Conservation (phyloP, 345 rosid genomes). For the Aethionema arabicum region DNA sequence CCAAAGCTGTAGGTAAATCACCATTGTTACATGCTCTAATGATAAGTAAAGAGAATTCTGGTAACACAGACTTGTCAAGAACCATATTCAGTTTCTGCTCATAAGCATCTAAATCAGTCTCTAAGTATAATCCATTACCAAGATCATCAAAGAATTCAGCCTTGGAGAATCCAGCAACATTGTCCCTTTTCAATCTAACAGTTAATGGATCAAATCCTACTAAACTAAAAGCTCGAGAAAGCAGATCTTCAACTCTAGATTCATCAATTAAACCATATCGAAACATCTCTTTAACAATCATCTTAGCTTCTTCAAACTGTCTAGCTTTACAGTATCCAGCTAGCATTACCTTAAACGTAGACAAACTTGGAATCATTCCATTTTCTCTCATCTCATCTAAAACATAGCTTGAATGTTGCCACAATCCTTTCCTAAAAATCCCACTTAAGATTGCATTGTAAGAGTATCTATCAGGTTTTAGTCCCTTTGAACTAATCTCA, state of each 20-base stretch:
- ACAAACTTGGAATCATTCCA: conserved; percentile 39
- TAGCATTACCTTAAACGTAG: conserved; percentile 54
- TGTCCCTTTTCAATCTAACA: conserved; percentile 71
- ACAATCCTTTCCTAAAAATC: conserved; percentile 54
- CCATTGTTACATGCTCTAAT: conserved; percentile 42
- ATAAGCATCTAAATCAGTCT: conserved; percentile 57
- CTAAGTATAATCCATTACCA: conserved; percentile 84
- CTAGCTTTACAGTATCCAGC: conserved; percentile 77
- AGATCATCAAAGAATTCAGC: conserved; percentile 74
- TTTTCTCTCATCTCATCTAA: conserved; percentile 62
- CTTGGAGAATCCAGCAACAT: conserved; percentile 47
- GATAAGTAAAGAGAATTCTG: conserved; percentile 56
- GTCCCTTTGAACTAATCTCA: conserved; percentile 53
- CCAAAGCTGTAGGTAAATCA: conserved; percentile 42
- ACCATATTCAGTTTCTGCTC: conserved; percentile 46
- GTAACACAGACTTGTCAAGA: conserved; percentile 49
- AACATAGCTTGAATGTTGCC: conserved; percentile 48
- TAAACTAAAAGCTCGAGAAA: conserved; percentile 53
- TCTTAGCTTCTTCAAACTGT: conserved; percentile 61
- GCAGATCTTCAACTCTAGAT: conserved; percentile 53
- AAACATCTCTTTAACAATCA: conserved; percentile 50
- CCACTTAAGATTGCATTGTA: conserved; percentile 53
- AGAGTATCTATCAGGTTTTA: conserved; percentile 48
- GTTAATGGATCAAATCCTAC: conserved; percentile 61
- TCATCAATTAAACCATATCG: conserved; percentile 47